Conservation (phyloP, 2,329 filamentous ascomycete species). For the Diplodia mutila region DNA sequence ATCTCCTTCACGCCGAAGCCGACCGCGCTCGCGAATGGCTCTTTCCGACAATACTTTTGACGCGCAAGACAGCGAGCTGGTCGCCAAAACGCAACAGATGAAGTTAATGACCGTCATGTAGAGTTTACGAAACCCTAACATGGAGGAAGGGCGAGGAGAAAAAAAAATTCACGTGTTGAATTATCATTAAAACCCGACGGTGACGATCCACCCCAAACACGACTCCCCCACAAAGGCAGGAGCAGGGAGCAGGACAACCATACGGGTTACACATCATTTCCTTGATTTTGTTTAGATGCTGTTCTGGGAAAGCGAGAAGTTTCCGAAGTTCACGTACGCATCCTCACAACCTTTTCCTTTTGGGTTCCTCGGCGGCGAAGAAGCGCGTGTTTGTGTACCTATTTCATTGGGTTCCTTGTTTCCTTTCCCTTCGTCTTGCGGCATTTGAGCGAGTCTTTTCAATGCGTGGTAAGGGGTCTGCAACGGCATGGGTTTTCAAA, state of each 20-base stretch:
- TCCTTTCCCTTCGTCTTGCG: conserved; percentile 2
- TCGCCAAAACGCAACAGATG: conserved; percentile 34
- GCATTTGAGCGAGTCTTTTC: conserved; percentile 25
- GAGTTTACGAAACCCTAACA: conserved; percentile 23
- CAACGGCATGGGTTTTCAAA: conserved; percentile 2
- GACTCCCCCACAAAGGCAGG: conserved; percentile 18
- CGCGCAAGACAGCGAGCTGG: conserved; percentile 24
- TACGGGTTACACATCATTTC: not conserved
- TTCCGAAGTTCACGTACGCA: not conserved
- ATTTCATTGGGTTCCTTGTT: conserved; percentile 14
- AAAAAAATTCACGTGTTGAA: not conserved
- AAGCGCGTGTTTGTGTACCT: conserved; percentile 23
- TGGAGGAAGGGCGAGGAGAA: not conserved
- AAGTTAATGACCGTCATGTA: conserved; percentile 49
- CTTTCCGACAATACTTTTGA: conserved; percentile 19
- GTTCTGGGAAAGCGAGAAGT: not conserved
- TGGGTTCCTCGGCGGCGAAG: conserved; percentile 16
- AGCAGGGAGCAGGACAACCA: not conserved
- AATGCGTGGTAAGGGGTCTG: not conserved
- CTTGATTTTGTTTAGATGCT: conserved; percentile 17
- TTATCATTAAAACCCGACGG: not conserved
- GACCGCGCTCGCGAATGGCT: conserved; percentile 14
- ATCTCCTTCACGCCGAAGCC: conserved; percentile 24
- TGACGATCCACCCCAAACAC: not conserved
- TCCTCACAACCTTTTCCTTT: conserved; percentile 1